Base-by-base conservation (phyloP, 2,329 filamentous ascomycete genomes). In the Cadophora sp. region DNA sequence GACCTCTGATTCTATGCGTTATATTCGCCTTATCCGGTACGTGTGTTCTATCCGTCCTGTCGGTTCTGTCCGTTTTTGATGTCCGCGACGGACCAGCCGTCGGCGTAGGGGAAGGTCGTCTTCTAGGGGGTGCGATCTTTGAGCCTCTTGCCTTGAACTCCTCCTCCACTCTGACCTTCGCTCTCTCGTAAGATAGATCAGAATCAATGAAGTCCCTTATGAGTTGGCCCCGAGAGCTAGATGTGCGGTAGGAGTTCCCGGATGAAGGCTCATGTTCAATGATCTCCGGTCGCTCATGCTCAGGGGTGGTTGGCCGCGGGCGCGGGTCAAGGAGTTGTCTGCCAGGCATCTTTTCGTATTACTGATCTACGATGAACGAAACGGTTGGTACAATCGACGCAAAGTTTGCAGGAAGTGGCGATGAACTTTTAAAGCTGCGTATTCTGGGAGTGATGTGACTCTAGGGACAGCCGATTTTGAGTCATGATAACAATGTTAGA, bases 141-240 rank as follows among this genome's bases (percentile, higher is more conserved):
- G 33, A 20, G 8, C 7, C 43, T 39, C 55, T 43, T 8, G 33
- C 36, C 5, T 20, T 5, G 13, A 58, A 58, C 14, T 58, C 55
- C 20, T 43, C 20, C 20, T 58, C 55, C 1, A 58, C 55, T 27
- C 55, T 58, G 11, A 24, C n/a, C 16, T 41, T 41, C 4, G 55
- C 55, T 43, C 36, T 58, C 4, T 16, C 33, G 13, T 24, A 18
- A 1, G 33, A 11, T 13, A 43, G 20, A 4, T 81, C 22, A 16
- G 22, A n/a, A 1, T 48, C 41, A 13, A 60, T 60, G 43, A 60
- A 48, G 16, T 60, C 45, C 24, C 45, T 22, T 4, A 60, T 20
- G 9, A 60, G 58, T 20, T 60, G 58, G 45, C 58, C 58, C 1
- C 30, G 24, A 1, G 58, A 60, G 18, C 41, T 48, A 6, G 24